Conservation (phyloP, 192 early-diverging fungal genomes). For the Kickxella alabastrina region DNA sequence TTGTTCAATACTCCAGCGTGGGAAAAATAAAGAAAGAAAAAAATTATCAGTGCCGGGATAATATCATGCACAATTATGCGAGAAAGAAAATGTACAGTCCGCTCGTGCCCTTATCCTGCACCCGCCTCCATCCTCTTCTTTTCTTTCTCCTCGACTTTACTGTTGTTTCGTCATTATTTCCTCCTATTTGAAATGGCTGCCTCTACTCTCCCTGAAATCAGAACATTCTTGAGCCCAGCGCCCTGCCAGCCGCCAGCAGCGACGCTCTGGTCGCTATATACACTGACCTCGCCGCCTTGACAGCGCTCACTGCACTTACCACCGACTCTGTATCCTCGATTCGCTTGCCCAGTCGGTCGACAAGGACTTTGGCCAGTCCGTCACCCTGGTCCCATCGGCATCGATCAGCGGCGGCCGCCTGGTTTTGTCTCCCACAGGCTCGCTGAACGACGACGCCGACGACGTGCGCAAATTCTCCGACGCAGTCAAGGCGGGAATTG, state of each 20-base stretch:
- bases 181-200: too few species aligned
- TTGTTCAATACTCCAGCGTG: too few species aligned
- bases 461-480: conserved; percentile 75
- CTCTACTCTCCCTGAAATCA: conserved; percentile 32
- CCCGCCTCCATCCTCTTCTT: too few species aligned
- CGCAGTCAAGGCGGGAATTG: conserved; percentile 64
- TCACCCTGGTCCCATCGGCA: conserved; percentile 19
- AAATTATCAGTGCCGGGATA: too few species aligned
- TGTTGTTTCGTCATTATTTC: too few species aligned
- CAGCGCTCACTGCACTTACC: conserved; percentile 2
- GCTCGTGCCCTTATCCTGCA: too few species aligned
- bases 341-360: conserved; percentile 26
- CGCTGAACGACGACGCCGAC: conserved; percentile 69
- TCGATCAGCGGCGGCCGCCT: conserved; percentile 61
- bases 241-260: conserved; percentile 9
- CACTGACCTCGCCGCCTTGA: conserved; percentile 9
- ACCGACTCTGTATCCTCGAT: not conserved
- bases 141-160: too few species aligned
- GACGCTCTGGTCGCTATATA: conserved; percentile 39
- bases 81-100: too few species aligned
- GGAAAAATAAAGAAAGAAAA: too few species aligned
- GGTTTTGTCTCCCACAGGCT: conserved; percentile 73
- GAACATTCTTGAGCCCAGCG: conserved; percentile 7
- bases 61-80: too few species aligned
- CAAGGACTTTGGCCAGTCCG: conserved; percentile 38